A percentile compares a stretch with the other conserved stretches of the same genome.
Conservation (phyloP, 257 asterid genomes). For the Solanum etuberosum region DNA sequence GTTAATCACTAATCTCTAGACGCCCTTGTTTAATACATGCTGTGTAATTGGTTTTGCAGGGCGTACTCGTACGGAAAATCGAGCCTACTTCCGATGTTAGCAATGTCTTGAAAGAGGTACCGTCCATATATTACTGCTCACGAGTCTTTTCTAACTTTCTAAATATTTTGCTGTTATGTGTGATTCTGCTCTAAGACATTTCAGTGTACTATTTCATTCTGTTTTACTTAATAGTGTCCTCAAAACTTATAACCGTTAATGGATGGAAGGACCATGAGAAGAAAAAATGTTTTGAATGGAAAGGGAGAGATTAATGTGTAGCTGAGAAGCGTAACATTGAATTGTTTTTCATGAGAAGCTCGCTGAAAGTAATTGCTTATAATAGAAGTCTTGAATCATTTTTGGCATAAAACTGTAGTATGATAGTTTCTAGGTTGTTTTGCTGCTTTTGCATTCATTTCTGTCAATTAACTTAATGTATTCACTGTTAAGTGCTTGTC, state of each 20-base stretch:
- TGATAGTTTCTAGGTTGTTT: not conserved
- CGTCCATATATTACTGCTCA: not conserved
- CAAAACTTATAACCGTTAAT: not conserved
- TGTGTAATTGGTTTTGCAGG: constrained; percentile 28
- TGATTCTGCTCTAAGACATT: not conserved
- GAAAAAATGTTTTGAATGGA: not conserved
- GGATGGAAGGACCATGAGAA: not conserved
- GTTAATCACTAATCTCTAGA: not conserved
- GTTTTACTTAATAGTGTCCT: not conserved
- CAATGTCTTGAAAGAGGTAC: constrained; percentile 67
- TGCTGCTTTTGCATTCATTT: not conserved
- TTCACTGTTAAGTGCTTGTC: not conserved
- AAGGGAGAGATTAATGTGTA: not conserved
- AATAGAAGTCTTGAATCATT: not conserved
- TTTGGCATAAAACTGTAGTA: not conserved
- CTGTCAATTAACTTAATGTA: not conserved
- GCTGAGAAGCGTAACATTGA: not conserved
- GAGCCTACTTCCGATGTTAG: constrained; percentile 82
- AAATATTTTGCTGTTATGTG: not conserved
- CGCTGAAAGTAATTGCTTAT: not conserved
- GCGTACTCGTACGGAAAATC: constrained; percentile 68
- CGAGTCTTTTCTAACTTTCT: not conserved
- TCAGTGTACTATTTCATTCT: not conserved
- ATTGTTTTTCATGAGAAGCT: not conserved
- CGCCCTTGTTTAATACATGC: not conserved